Conservation (phyloP, 2,329 filamentous ascomycete genomes). For the Aquanectria penicillioides region DNA sequence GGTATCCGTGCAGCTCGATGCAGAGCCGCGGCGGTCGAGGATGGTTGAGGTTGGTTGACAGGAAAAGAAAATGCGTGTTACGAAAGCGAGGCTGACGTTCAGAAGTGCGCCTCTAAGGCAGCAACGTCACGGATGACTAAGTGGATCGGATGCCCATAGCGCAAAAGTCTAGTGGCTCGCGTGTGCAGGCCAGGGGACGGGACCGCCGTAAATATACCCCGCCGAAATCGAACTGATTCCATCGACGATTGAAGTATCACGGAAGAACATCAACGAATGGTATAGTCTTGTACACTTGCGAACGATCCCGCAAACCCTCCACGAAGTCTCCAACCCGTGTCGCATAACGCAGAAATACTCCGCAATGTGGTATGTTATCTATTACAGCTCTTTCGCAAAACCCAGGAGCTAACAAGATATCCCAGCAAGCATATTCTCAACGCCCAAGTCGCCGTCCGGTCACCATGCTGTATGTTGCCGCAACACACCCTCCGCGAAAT, state of each 20-base stretch:
- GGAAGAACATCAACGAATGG: no score
- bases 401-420: slow-evolving; percentile 15
- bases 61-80: background rate
- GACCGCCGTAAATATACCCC: slow-evolving; percentile 27
- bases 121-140: slow-evolving; percentile 25
- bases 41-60: slow-evolving; percentile 3
- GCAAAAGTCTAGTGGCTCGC: background rate
- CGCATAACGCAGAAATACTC: background rate
- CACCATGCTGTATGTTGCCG: slow-evolving; percentile 84
- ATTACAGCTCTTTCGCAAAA: background rate
- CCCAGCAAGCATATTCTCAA: slow-evolving; percentile 96
- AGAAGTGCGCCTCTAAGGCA: slow-evolving; percentile 11
- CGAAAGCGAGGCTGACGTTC: slow-evolving; percentile 12
- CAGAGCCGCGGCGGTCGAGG: slow-evolving; percentile 17
- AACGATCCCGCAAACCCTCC: background rate
- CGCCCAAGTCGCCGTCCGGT: slow-evolving; percentile 95
- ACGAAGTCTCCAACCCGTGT: background rate
- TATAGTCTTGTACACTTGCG: no score
- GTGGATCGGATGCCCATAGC: background rate
- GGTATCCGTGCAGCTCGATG: slow-evolving; percentile 28
- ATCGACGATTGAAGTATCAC: slow-evolving; percentile 12
- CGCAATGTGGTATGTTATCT: slow-evolving; percentile 51
- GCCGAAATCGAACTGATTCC: slow-evolving; percentile 13
- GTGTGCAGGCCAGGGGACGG: slow-evolving; percentile 18
- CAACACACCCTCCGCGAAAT: background rate